phyloP scores from a whole-genome alignment of 2,329 filamentous ascomycete species.

The Simplicillium sp. region DNA sequence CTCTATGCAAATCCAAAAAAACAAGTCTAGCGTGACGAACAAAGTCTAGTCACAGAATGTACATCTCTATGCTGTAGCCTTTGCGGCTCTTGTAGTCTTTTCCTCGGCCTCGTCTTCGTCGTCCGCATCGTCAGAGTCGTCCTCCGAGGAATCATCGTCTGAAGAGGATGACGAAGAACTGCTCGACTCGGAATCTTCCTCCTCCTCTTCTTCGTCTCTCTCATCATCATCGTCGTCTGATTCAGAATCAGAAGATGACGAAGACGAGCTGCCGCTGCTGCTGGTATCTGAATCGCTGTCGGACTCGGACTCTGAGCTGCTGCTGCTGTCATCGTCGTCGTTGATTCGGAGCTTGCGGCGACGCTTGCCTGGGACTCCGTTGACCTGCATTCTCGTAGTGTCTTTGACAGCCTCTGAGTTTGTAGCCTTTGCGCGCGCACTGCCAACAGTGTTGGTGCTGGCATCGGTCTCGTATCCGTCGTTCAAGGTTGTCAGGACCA shows the following conservation, averaged over 20 bases:
- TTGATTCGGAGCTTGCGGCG: constrained; percentile 42
- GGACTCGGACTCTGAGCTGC: constrained; percentile 26
- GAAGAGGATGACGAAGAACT: constrained; percentile 30
- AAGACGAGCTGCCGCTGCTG: constrained; percentile 25
- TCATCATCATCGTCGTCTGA: constrained; percentile 22
- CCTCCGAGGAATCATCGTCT: constrained; percentile 24
- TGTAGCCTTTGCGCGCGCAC: constrained; percentile 1
- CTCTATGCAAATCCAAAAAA: background rate
- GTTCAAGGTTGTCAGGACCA: constrained; percentile 44
- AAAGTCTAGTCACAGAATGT: too few species aligned
- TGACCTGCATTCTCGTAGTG: constrained; percentile 31
- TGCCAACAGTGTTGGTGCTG: constrained; percentile 14
- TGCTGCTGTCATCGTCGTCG: constrained; percentile 26
- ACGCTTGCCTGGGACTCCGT: constrained; percentile 39
- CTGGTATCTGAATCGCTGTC: constrained; percentile 21
- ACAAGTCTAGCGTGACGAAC: background rate
- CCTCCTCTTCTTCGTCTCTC: constrained; percentile 12
- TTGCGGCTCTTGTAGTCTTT: constrained; percentile 2
- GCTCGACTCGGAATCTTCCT: constrained; percentile 3
- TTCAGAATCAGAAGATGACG: constrained; percentile 22
- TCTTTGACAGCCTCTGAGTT: constrained; percentile 12
- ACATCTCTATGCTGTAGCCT: constrained; percentile 1
- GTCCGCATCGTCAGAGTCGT: constrained; percentile 23
- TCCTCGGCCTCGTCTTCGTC: constrained; percentile 12
- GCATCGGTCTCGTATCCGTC: constrained; percentile 32